Conservation (phyloP, 495 filamentous ascomycete genomes). For the Eremomyces bilateralis region DNA sequence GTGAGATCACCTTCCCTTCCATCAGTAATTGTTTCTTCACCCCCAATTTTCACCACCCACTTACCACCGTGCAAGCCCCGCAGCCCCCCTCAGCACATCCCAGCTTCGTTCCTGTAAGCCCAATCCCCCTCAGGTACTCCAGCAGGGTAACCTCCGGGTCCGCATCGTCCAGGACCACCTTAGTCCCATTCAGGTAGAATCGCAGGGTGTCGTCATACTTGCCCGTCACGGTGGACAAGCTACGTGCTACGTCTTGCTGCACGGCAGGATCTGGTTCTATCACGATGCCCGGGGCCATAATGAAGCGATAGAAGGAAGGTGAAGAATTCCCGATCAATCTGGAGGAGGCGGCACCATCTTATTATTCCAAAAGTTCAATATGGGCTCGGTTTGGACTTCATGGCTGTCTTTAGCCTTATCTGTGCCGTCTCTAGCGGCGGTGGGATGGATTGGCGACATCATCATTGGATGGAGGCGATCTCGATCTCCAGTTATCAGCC, state of each 20-base stretch:
- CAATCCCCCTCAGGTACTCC: conserved; percentile 78
- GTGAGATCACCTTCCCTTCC: conserved; percentile 47
- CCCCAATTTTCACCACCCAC: conserved; percentile 9
- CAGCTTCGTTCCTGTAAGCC: conserved; percentile 43
- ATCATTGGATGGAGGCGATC: too few species aligned
- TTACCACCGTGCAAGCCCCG: conserved; percentile 85
- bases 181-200: conserved; percentile 94
- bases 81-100: conserved; percentile 92
- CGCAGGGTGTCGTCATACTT: conserved; percentile 37
- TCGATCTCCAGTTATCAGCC: too few species aligned
- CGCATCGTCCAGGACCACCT: conserved; percentile 50
- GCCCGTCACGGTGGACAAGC: conserved; percentile 34
- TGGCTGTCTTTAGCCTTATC: too few species aligned
- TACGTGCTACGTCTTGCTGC: conserved; percentile 20
- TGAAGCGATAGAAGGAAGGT: too few species aligned
- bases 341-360: too few species aligned
- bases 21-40: conserved; percentile 1
- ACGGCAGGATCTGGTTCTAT: conserved; percentile 30
- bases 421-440: too few species aligned
- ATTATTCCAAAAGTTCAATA: too few species aligned
- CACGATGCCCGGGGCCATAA: conserved; percentile 40
- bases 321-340: too few species aligned
- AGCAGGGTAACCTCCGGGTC: conserved; percentile 86
- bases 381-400: too few species aligned
- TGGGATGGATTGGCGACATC: too few species aligned